phyloP scores from a whole-genome alignment of 148 eudicot genomes.

The Simmondsia chinensis region DNA sequence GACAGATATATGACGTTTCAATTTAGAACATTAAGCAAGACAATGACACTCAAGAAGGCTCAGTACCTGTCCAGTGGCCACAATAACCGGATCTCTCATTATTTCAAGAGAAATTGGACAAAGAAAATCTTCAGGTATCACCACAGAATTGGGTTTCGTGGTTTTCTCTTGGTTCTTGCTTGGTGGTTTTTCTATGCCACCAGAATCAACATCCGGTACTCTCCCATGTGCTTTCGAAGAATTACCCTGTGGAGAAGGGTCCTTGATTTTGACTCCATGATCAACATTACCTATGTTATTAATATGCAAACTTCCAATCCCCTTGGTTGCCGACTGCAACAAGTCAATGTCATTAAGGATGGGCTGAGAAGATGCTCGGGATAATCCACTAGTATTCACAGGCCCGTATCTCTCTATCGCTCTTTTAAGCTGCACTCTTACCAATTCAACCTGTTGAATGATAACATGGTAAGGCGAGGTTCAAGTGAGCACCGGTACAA shows the following conservation, averaged over 20 bases:
- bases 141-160: conserved; percentile 37
- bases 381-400: conserved; percentile 29
- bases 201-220: conserved; percentile 11
- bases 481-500: neutral
- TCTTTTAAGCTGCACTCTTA: conserved; percentile 68
- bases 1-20: too few species aligned
- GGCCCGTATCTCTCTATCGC: conserved; percentile 76
- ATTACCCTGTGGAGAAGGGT: conserved; percentile 15
- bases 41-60: too few species aligned
- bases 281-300: conserved; percentile 55
- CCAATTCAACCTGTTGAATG: conserved; percentile 68
- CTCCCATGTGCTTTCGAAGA: conserved; percentile 12
- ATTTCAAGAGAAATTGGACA: conserved; percentile 89
- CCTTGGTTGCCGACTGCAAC: conserved; percentile 28
- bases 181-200: conserved; percentile 10
- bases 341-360: conserved; percentile 43
- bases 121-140: conserved; percentile 74
- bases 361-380: conserved; percentile 68
- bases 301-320: conserved; percentile 56
- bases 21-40: too few species aligned
- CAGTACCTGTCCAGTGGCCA: conserved; percentile 96
- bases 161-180: conserved; percentile 31
- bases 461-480: neutral
- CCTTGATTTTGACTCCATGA: conserved; percentile 39
- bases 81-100: conserved; percentile 94